Base-by-base conservation (phyloP, 2,329 filamentous ascomycete genomes). In the Trichoderma citrinoviride region DNA sequence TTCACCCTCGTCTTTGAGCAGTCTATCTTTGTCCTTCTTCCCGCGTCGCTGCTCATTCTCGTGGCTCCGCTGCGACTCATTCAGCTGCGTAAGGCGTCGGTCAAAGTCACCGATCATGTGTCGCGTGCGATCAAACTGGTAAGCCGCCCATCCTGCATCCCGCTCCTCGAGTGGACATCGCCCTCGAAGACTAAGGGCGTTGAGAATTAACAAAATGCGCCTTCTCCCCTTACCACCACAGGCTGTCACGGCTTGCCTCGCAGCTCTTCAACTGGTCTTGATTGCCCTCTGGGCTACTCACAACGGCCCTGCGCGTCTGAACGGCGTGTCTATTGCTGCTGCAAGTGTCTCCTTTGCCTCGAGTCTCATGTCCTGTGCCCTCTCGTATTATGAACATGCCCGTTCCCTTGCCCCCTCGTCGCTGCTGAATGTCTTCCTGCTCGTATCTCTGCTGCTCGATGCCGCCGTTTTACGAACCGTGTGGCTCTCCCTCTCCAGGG, bases 1-100 rank as follows among this genome's bases (percentile, higher is more conserved):
- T 81, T 84, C 53, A 81, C 80, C 3, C 72, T 85, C 15, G 77
- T 80, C n/a, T 77, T 85, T 53, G 75, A 79, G 66, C 74, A 78
- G 25, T 74, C 72, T 33, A 68, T 78, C 53, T 72, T 79, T 44
- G 69, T 73, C 41, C 70, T 76, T 8, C 66, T 70, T 1, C 77
- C 76, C 1, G 73, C 74, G 8, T 69, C 68, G 15, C 44, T 75
- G 41, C 68, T 78, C 8, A 57, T 78, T 5, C 25, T 77, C 8
- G 67, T 68, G 5, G 75, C 69, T 1, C 77, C 76, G 0, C 33
- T 77, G n/a, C 74, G 75, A 17, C 67, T 77, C 37, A 43, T 68
- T 6, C 67, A 65, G 14, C 72, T 77, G 2, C 60, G 67, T 33
- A 73, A 71, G 53, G 64, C 66, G 6, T 69, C 73, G 10, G 65